Conservation (phyloP, 768 basidiomycete genomes). For the Russula foetens region DNA sequence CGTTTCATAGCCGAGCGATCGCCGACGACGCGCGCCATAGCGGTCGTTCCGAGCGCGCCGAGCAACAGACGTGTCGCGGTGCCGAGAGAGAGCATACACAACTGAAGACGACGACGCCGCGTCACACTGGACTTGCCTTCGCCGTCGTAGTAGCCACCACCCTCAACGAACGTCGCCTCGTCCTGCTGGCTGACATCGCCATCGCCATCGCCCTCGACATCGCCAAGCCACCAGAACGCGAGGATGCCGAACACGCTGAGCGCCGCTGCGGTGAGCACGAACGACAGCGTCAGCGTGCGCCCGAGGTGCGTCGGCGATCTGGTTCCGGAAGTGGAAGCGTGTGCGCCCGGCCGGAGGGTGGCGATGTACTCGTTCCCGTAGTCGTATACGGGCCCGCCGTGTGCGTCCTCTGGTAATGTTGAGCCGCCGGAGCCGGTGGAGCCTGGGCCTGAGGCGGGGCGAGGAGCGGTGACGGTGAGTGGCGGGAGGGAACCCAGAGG, state of each 20-base stretch:
- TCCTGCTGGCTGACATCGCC: background rate
- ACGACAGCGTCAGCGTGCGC: constrained; percentile 9
- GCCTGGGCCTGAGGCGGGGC: background rate
- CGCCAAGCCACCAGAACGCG: background rate
- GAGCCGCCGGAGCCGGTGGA: too few species aligned
- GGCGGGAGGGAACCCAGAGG: background rate
- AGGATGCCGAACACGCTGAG: constrained; percentile 12
- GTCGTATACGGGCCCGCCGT: background rate
- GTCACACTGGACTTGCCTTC: too few species aligned
- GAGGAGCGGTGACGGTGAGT: background rate
- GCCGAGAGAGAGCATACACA: background rate
- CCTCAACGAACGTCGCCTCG: constrained; percentile 12
- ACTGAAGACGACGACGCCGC: too few species aligned
- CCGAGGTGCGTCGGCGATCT: too few species aligned
- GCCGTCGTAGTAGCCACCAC: too few species aligned
- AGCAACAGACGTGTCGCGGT: constrained; percentile 7
- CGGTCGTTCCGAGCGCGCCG: constrained; percentile 12
- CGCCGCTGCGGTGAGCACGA: constrained; percentile 1
- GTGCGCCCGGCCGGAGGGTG: background rate
- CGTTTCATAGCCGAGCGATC: constrained; percentile 4
- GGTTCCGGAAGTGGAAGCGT: too few species aligned
- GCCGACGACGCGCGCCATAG: constrained; percentile 7
- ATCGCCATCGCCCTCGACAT: background rate
- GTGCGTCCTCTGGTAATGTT: background rate
- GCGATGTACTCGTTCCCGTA: background rate